These are phyloP conservation scores for Chondrus crispus DNA, from an alignment of 23 red algal genomes.

Conservation along the genomic window DNA sequence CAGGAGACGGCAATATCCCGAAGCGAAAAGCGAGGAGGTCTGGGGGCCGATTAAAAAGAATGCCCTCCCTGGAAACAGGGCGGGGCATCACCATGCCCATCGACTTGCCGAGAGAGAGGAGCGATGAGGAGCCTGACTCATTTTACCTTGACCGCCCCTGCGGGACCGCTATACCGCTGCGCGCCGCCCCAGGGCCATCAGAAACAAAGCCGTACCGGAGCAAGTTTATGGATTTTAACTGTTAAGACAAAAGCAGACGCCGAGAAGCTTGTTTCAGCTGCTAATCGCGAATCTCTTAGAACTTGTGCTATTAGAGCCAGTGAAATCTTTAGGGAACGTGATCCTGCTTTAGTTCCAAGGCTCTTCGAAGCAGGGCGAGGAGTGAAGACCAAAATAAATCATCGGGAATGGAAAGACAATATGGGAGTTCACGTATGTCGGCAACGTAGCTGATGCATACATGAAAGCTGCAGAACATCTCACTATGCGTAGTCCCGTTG, in stretches of 20 bases:
- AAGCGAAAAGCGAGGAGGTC: no score
- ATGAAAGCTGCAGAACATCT: slow-evolving; percentile 66
- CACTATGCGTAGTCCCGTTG: slow-evolving; percentile 14
- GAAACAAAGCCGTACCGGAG: slow-evolving; percentile 56
- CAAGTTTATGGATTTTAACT: slow-evolving; percentile 75
- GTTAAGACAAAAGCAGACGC: slow-evolving; percentile 73
- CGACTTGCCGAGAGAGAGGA: no score
- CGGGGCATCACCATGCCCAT: no score
- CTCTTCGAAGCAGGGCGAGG: slow-evolving; percentile 60
- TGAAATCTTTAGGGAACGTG: slow-evolving; percentile 85
- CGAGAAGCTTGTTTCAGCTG: slow-evolving; percentile 52
- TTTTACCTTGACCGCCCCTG: no score
- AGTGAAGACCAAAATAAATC: slow-evolving; percentile 76
- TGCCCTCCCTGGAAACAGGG: no score
- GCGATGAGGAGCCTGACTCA: no score
- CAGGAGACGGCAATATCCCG: no score
- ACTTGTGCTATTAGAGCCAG: slow-evolving; percentile 45
- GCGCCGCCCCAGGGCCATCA: no score
- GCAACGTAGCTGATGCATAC: slow-evolving; percentile 76
- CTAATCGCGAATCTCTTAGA: slow-evolving; percentile 35
- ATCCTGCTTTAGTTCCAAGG: slow-evolving; percentile 73
- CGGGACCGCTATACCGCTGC: no score
- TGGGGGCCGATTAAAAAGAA: no score
- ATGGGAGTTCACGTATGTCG: slow-evolving; percentile 93
- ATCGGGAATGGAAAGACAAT: slow-evolving; percentile 82